Conservation (phyloP, 805 yeast genomes). For the Candida stauntonica region DNA sequence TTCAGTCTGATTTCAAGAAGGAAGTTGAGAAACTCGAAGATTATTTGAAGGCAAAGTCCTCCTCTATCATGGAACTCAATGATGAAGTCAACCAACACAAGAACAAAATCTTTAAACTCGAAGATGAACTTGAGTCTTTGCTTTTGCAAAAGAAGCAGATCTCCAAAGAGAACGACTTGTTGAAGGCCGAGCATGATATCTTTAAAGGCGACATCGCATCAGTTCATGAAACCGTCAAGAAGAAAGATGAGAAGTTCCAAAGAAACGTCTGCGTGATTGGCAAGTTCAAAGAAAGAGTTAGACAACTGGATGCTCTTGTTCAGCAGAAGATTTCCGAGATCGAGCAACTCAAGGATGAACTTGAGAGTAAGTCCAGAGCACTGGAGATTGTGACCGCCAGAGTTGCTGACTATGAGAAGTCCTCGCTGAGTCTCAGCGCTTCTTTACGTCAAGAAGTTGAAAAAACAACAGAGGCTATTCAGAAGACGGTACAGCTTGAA, state of each 20-base stretch:
- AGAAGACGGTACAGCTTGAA: slow-evolving; percentile 1
- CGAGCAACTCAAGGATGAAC: slow-evolving; percentile 9
- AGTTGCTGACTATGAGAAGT: slow-evolving; percentile 17
- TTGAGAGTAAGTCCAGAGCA: slow-evolving; percentile 19
- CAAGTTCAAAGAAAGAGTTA: slow-evolving; percentile 22
- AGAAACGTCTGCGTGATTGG: slow-evolving; percentile 17
- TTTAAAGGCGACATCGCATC: slow-evolving; percentile 18
- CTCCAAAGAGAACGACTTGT: slow-evolving; percentile 16
- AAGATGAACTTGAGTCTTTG: slow-evolving; percentile 19
- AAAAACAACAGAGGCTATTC: slow-evolving; percentile 1
- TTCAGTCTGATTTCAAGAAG: slow-evolving; percentile 24
- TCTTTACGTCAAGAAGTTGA: slow-evolving; percentile 10
- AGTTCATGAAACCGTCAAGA: slow-evolving; percentile 10
- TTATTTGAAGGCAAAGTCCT: slow-evolving; percentile 18
- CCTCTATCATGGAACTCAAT: slow-evolving; percentile 14
- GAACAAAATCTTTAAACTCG: slow-evolving; percentile 17
- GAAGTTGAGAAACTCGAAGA: slow-evolving; percentile 22
- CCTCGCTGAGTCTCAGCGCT: slow-evolving; percentile 13
- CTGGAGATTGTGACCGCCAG: slow-evolving; percentile 11
- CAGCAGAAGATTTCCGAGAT: slow-evolving; percentile 9
- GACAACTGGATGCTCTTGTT: slow-evolving; percentile 11
- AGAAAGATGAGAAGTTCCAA: slow-evolving; percentile 13
- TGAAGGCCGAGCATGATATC: slow-evolving; percentile 19
- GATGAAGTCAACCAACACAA: slow-evolving; percentile 13
- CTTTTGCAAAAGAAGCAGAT: slow-evolving; percentile 19